phyloP scores from a whole-genome alignment of 164 flowering plant species.

The Amborella trichopoda region DNA sequence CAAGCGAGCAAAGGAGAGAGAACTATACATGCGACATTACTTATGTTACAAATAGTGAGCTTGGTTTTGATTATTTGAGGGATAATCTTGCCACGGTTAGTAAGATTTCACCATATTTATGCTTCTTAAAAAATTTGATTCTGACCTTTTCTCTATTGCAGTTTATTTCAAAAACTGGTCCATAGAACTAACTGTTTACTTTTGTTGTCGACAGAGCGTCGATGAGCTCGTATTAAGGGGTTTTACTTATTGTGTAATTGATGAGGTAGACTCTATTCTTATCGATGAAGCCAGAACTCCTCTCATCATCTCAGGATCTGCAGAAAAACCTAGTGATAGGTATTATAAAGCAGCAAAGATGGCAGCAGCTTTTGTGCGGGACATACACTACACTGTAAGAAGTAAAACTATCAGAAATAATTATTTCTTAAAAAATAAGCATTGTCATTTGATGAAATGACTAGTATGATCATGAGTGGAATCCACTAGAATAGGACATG shows the following conservation, averaged over 20 bases:
- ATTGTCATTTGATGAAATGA: no score
- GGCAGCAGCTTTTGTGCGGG: constrained; percentile 84
- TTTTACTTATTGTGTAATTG: constrained; percentile 87
- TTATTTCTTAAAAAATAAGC: no score
- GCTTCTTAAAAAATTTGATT: constrained; percentile 2
- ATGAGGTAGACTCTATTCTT: constrained; percentile 99
- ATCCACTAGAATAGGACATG: no score
- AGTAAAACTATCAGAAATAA: no score
- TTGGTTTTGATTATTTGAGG: constrained; percentile 97
- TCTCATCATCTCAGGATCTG: constrained; percentile 95
- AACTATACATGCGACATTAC: constrained; percentile 91
- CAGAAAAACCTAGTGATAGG: constrained; percentile 91
- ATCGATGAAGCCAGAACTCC: constrained; percentile 99
- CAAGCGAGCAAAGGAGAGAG: constrained; percentile 89
- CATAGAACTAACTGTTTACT: constrained; percentile 1
- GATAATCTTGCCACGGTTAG: constrained; percentile 99
- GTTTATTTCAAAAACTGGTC: no score
- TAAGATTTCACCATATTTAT: constrained; percentile 21
- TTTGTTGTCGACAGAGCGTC: constrained; percentile 57
- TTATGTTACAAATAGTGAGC: constrained; percentile 97
- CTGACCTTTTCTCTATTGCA: no score
- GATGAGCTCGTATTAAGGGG: constrained; percentile 88
- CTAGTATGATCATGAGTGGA: no score
- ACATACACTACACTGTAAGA: constrained; percentile 90
- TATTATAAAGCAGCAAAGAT: constrained; percentile 96